phyloP scores from a whole-genome alignment of 495 filamentous ascomycete genomes.

The Parathielavia appendiculata region DNA sequence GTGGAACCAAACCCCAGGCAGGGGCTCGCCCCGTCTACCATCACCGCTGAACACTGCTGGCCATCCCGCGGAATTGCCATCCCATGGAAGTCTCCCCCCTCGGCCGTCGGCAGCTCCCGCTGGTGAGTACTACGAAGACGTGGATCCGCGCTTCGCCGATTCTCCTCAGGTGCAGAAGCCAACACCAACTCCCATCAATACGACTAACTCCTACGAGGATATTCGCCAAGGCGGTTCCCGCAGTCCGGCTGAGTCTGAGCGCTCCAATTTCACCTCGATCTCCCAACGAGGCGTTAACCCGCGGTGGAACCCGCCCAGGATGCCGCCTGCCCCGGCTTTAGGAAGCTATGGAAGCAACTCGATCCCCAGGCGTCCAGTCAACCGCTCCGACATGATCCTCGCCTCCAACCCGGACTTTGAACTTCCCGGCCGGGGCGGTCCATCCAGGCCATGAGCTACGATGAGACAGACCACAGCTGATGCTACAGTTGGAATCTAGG shows the following conservation, averaged over 20 bases:
- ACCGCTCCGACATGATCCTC: constrained; percentile 55
- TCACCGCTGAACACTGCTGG: constrained; percentile 35
- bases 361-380: constrained; percentile 37
- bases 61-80: constrained; percentile 40
- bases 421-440: constrained; percentile 38
- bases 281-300: constrained; percentile 84
- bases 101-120: constrained; percentile 29
- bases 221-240: constrained; percentile 59
- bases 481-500: constrained; percentile 33
- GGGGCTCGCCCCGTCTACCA: constrained; percentile 37
- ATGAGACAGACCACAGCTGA: constrained; percentile 32
- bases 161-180: constrained; percentile 30
- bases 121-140: constrained; percentile 84
- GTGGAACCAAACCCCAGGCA: constrained; percentile 48
- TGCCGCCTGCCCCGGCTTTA: constrained; percentile 36
- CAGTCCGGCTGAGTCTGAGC: constrained; percentile 70
- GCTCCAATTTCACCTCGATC: constrained; percentile 77
- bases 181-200: constrained; percentile 29
- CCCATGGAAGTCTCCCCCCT: constrained; percentile 28
- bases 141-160: constrained; percentile 76
- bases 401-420: constrained; percentile 73
- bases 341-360: constrained; percentile 17
- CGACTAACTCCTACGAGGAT: constrained; percentile 48
- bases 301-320: constrained; percentile 56
- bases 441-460: constrained; percentile 18